Conservation (phyloP, 176 grass and related monocot genomes). For the Aegilops speltoides region DNA sequence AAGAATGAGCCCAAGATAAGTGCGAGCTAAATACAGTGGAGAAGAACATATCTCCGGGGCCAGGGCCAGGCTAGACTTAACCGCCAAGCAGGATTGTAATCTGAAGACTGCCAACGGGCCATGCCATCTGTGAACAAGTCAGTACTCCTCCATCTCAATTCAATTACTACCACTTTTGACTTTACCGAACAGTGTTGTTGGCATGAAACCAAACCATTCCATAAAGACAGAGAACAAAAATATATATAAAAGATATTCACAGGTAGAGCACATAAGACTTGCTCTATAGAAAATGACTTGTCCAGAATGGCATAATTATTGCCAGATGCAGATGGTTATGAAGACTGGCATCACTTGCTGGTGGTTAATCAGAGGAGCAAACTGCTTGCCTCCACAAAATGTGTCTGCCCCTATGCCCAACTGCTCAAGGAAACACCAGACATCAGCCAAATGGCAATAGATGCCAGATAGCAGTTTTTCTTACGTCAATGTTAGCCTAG, state of each 20-base stretch:
- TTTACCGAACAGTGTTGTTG: background rate
- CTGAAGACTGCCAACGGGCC: too few species aligned
- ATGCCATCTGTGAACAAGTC: too few species aligned
- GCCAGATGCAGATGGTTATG: background rate
- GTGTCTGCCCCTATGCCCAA: background rate
- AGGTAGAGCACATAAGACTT: background rate
- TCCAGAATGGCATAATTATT: background rate
- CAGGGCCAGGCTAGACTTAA: too few species aligned
- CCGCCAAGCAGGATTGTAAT: too few species aligned
- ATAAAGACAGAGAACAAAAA: background rate
- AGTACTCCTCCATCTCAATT: background rate
- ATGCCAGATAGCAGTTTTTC: too few species aligned
- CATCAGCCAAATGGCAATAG: background rate
- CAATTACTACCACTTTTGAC: background rate
- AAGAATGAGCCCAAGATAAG: too few species aligned
- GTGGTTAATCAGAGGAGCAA: too few species aligned
- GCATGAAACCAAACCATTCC: background rate
- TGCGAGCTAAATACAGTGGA: too few species aligned
- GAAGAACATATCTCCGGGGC: too few species aligned
- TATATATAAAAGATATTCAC: too few species aligned
- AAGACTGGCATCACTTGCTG: background rate
- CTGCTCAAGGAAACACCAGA: background rate
- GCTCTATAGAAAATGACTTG: background rate
- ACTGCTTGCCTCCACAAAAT: background rate
- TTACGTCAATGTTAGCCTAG: background rate